Percentiles rank a stretch among this genome's conserved stretches.
These are phyloP conservation scores for Aspergillus kassunensis DNA, from an alignment of 495 filamentous ascomycete species.

Conservation along the genomic window DNA sequence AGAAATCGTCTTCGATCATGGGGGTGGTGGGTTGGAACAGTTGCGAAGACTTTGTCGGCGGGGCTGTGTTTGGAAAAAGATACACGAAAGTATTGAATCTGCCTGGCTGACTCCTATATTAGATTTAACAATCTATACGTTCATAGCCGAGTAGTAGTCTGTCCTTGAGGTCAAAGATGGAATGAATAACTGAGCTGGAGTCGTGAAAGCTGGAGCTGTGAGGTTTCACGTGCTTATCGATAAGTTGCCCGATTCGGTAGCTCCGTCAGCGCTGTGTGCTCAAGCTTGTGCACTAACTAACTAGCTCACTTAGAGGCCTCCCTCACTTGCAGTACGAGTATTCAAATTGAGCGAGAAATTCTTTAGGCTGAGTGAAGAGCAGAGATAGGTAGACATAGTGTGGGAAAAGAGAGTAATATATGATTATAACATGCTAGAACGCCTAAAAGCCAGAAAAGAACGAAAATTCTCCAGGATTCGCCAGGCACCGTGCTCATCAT, in stretches of 20 bases:
- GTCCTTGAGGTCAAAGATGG: not conserved
- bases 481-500: constrained; percentile 24
- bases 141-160: too few species aligned
- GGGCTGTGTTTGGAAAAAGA: not conserved
- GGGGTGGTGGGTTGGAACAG: constrained; percentile 13
- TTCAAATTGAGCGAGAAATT: too few species aligned
- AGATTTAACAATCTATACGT: too few species aligned
- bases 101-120: too few species aligned
- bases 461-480: too few species aligned
- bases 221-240: constrained; percentile 30
- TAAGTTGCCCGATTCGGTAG: constrained; percentile 3
- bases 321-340: too few species aligned
- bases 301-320: too few species aligned
- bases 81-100: not conserved
- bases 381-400: not conserved
- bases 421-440: constrained; percentile 3
- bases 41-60: not conserved
- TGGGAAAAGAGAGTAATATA: not conserved
- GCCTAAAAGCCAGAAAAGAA: too few species aligned
- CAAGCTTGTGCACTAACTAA: not conserved
- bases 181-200: not conserved
- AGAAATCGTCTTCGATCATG: constrained; percentile 83
- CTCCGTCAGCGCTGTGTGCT: not conserved
- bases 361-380: too few species aligned
- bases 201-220: not conserved